phyloP scores from a whole-genome alignment of 1,139 yeast species.

The Magnusiomyces suaveolens region DNA sequence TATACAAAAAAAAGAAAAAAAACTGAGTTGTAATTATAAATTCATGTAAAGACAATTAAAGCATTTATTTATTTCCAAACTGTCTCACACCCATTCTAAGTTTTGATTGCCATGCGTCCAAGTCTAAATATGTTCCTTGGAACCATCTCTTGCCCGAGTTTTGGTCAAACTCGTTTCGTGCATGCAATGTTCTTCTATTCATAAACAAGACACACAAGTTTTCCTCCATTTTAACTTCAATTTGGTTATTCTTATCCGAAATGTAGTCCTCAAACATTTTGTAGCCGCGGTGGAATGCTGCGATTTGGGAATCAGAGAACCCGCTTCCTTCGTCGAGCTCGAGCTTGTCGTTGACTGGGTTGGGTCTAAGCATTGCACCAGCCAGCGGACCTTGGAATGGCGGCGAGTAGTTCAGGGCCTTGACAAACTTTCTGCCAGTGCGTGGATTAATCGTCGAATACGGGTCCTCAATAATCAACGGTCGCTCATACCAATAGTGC shows the following conservation, averaged over 20 bases:
- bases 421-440: conserved; percentile 36
- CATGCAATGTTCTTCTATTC: conserved; percentile 65
- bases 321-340: not conserved
- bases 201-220: conserved; percentile 63
- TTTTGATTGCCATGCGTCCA: conserved; percentile 61
- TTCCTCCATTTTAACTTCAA: conserved; percentile 48
- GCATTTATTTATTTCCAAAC: not conserved
- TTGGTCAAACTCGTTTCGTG: conserved; percentile 51
- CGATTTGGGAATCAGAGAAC: conserved; percentile 27
- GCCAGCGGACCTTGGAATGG: conserved; percentile 82
- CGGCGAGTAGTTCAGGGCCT: conserved; percentile 66
- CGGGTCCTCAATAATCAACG: conserved; percentile 49
- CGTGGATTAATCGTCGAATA: conserved; percentile 23
- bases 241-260: conserved; percentile 47
- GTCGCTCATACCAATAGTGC: conserved; percentile 55
- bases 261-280: conserved; percentile 51
- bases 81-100: conserved; percentile 33
- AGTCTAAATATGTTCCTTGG: conserved; percentile 70
- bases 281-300: conserved; percentile 53
- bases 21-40: no score
- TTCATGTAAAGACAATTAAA: no score
- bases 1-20: no score
- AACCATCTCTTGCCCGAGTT: conserved; percentile 60
- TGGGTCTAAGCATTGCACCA: conserved; percentile 22
- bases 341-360: no score